Percentiles rank a stretch among this genome's conserved stretches.
Evolutionary conservation across 2,329 filamentous ascomycete genomes (phyloP).

Genomic region (Capronia epimyces): DNA sequence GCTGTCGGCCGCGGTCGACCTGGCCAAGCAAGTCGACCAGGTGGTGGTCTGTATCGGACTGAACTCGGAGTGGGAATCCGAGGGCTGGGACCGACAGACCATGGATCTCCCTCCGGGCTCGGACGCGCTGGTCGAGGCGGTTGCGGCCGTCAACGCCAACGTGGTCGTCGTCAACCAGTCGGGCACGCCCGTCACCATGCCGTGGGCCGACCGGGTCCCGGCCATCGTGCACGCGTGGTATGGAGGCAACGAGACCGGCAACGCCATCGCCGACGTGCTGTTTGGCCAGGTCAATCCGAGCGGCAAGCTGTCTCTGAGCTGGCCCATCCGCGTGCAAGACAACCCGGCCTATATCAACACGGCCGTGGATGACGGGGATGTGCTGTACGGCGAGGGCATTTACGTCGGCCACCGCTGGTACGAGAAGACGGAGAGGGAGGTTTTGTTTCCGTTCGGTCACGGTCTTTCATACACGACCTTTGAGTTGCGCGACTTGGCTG

Average conservation of each 20-base stretch:
- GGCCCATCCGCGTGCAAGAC: constrained; percentile 61
- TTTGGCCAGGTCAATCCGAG: constrained; percentile 69
- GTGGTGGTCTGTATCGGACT: constrained; percentile 60
- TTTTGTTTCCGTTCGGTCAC: constrained; percentile 71
- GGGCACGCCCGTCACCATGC: constrained; percentile 59
- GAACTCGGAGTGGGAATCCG: constrained; percentile 73
- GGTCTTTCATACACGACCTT: constrained; percentile 74
- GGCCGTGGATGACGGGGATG: constrained; percentile 55
- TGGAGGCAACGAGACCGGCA: constrained; percentile 74
- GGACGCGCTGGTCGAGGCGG: constrained; percentile 55
- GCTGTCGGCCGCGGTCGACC: background rate
- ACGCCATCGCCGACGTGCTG: constrained; percentile 69
- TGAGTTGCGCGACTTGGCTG: too few species aligned
- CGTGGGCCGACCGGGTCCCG: constrained; percentile 40
- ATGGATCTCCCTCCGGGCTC: constrained; percentile 50
- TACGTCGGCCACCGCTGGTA: constrained; percentile 77
- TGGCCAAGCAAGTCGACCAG: background rate
- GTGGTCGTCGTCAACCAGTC: constrained; percentile 62
- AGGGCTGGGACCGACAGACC: constrained; percentile 57
- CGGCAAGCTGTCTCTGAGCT: constrained; percentile 67
- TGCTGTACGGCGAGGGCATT: constrained; percentile 71
- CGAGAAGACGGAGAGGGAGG: constrained; percentile 58
- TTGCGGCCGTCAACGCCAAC: constrained; percentile 48
- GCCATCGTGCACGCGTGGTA: constrained; percentile 74
- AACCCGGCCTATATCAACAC: constrained; percentile 73